Conservation (phyloP, 371 early-diverging fungal genomes). For the Rhizopus stolonifer region DNA sequence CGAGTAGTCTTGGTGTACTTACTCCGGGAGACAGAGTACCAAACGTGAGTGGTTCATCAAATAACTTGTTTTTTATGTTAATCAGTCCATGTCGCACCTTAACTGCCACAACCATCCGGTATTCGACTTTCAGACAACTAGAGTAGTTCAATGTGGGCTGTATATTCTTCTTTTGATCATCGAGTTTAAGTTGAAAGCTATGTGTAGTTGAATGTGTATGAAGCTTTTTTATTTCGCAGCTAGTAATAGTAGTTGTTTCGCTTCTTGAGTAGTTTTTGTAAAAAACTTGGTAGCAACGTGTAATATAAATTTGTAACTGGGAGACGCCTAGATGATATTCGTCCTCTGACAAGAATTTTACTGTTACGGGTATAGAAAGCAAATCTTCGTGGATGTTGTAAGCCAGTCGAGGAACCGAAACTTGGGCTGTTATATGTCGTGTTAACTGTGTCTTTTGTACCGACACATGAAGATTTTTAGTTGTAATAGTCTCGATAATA, state of each 20-base stretch:
- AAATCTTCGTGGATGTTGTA: slow-evolving; percentile 20
- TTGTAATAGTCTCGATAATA: slow-evolving; percentile 23
- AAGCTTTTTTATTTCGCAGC: slow-evolving; percentile 7
- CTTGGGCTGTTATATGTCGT: slow-evolving; percentile 8
- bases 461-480: slow-evolving; percentile 14
- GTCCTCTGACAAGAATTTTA: slow-evolving; percentile 11
- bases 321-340: slow-evolving; percentile 2
- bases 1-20: slow-evolving; percentile 20
- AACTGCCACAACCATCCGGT: slow-evolving; percentile 15
- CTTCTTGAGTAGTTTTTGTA: slow-evolving; percentile 27
- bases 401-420: slow-evolving; percentile 25
- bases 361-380: slow-evolving; percentile 15
- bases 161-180: background rate
- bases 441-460: slow-evolving; percentile 11
- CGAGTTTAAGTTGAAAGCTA: slow-evolving; percentile 9
- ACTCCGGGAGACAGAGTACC: slow-evolving; percentile 23
- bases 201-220: background rate
- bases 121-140: slow-evolving; percentile 15
- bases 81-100: slow-evolving; percentile 22
- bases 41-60: slow-evolving; percentile 21
- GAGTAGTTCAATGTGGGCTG: slow-evolving; percentile 19
- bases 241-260: slow-evolving; percentile 12
- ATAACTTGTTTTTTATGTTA: slow-evolving; percentile 18
- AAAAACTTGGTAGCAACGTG: slow-evolving; percentile 22
- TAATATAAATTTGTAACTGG: slow-evolving; percentile 21